Base-by-base conservation (phyloP, 2,329 filamentous ascomycete genomes). In the Calonectria multiphialidica region DNA sequence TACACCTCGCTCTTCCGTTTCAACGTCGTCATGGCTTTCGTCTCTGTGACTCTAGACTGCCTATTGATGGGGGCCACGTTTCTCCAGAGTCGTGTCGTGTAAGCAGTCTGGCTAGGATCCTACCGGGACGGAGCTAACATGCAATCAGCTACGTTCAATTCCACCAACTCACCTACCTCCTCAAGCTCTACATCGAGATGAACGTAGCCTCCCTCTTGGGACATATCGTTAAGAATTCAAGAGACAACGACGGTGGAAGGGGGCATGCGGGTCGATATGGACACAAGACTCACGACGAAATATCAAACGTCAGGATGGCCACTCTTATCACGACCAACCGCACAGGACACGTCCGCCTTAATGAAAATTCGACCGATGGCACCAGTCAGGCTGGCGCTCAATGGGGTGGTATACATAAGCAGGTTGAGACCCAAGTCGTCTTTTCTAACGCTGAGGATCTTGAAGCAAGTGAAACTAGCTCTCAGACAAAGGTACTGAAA, bases 151-250 rank as follows among this genome's bases (percentile, higher is more conserved):
- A 75, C 42, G 72, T 75, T 4, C 72, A 75, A 9, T 75, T 75
- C 35, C 72, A 75, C 21, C 74, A 75, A 45, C 72, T 75, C 18
- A 55, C 69, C 10, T 75, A 75, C 23, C 73, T 75, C 15, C 70
- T 75, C 37, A 75, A 75, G 45, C 57, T 75, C 2, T 68, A 75
- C 63, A 75, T 75, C n/a, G 74, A 75, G 10, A 73, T 76, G 69
- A 76, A 74, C 9, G 72, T 67, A 0, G 68, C 65, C 13, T 63
- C 64, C 2, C 68, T 71, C 5, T 50, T 76, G 0, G 66, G 74
- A 0, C 74, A 76, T 5, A 76, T 76, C 8, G 74, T 76, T 9
- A 76, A 72, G 70, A 61, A 50, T 2, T 66, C 74, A 16, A 64
- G 47, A 7, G 65, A 75, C 3, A 47, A 44, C 1, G 53, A 68